Evolutionary conservation across 2,329 filamentous ascomycete genomes (phyloP).

Genomic region (Aschersonia sp.): DNA sequence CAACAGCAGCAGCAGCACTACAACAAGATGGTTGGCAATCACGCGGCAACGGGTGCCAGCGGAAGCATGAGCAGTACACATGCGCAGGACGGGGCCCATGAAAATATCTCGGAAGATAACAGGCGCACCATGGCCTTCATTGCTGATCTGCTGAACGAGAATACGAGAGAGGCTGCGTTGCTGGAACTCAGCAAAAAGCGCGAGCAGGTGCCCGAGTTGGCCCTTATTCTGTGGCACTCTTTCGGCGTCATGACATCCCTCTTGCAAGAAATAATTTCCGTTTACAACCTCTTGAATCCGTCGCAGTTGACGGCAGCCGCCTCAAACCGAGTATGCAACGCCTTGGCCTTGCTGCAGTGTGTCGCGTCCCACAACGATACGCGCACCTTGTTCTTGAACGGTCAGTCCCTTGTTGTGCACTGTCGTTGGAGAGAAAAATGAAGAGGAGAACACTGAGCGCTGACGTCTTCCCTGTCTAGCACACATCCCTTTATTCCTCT

Average conservation of each 20-base stretch:
- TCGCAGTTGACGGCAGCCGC: slow-evolving; percentile 96
- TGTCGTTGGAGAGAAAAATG: too few relatives aligned
- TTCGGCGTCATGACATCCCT: slow-evolving; percentile 98
- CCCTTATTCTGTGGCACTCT: slow-evolving; percentile 94
- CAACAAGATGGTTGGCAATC: slow-evolving; percentile 46
- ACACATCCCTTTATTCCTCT: slow-evolving; percentile 93
- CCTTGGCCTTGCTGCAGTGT: slow-evolving; percentile 86
- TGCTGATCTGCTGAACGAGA: slow-evolving; percentile 77
- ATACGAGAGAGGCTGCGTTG: slow-evolving; percentile 76
- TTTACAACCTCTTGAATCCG: slow-evolving; percentile 91
- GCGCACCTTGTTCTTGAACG: slow-evolving; percentile 80
- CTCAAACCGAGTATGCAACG: slow-evolving; percentile 94
- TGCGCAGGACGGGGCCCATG: slow-evolving; percentile 40
- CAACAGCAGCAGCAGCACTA: not conserved
- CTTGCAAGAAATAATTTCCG: slow-evolving; percentile 95
- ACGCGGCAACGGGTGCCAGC: slow-evolving; percentile 35
- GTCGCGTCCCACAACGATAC: slow-evolving; percentile 97
- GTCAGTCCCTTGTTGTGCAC: slow-evolving; percentile 30
- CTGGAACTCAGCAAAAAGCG: slow-evolving; percentile 97
- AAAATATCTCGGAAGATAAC: slow-evolving; percentile 77
- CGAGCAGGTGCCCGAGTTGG: slow-evolving; percentile 92
- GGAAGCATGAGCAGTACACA: slow-evolving; percentile 29
- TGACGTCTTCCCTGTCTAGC: slow-evolving; percentile 33
- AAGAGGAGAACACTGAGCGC: too few relatives aligned
- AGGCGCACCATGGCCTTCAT: slow-evolving; percentile 86